phyloP scores from a whole-genome alignment of 106 monocot genomes.

The Acorus gramineus region DNA sequence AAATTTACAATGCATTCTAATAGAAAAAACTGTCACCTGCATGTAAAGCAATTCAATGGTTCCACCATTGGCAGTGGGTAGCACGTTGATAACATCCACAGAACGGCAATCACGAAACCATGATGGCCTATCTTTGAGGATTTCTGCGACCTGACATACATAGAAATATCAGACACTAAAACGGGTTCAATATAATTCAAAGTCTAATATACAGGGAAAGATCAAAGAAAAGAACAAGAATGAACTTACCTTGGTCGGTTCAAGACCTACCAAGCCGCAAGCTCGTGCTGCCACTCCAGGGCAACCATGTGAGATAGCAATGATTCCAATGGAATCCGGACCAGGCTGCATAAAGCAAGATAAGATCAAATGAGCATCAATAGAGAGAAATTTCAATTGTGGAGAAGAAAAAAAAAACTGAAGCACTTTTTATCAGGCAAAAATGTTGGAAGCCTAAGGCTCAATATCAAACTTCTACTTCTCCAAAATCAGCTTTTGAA shows the following conservation, averaged over 20 bases:
- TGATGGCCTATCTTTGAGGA: constrained; percentile 50
- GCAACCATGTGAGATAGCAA: constrained; percentile 74
- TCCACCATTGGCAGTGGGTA: constrained; percentile 48
- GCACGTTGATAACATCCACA: constrained; percentile 44
- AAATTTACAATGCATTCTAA: no score
- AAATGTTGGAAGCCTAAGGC: no score
- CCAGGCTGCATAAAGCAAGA: constrained; percentile 42
- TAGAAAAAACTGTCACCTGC: constrained; percentile 28
- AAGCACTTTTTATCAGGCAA: no score
- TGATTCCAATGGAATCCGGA: constrained; percentile 82
- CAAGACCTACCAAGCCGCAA: constrained; percentile 55
- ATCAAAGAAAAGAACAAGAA: background rate
- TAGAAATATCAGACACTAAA: constrained; percentile 2
- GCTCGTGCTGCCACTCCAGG: constrained; percentile 81
- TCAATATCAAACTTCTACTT: no score
- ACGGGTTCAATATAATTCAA: background rate
- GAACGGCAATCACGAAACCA: constrained; percentile 64
- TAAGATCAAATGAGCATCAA: background rate
- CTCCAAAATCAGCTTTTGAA: no score
- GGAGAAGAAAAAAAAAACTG: background rate
- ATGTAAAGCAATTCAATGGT: constrained; percentile 69
- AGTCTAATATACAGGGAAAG: background rate
- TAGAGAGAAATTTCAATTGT: no score
- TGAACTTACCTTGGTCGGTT: constrained; percentile 43
- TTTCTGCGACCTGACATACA: constrained; percentile 46